Conservation (phyloP, 306 rosid species). For the Notholithocarpus densiflorus region DNA sequence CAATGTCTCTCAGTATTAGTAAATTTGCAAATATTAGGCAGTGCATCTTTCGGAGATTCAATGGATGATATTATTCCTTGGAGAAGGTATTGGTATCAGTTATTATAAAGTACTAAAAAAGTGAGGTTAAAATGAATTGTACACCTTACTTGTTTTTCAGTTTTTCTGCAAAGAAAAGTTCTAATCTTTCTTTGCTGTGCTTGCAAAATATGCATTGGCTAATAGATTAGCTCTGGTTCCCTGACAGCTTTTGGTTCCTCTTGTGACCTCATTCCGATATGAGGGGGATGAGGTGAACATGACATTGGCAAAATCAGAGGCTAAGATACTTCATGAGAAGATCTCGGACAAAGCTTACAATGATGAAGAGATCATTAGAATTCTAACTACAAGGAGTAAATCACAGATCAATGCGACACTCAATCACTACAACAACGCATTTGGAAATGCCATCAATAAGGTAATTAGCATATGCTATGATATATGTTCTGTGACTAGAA, state of each 20-base stretch:
- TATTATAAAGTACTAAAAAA: neutral
- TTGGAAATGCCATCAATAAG: conserved; percentile 70
- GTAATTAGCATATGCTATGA: conserved; percentile 32
- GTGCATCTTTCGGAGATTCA: neutral
- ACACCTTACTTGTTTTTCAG: neutral
- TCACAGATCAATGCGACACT: conserved; percentile 68
- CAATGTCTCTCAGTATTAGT: neutral
- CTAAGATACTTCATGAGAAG: conserved; percentile 67
- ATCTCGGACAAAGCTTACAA: conserved; percentile 53
- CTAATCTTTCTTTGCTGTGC: neutral
- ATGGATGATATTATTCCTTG: neutral
- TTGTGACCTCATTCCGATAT: conserved; percentile 59
- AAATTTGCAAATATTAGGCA: neutral
- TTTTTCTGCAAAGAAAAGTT: neutral
- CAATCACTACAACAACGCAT: conserved; percentile 64
- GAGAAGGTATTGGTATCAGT: neutral
- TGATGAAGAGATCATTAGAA: conserved; percentile 64
- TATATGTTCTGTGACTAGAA: neutral
- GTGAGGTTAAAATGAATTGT: neutral
- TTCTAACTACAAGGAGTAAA: conserved; percentile 71
- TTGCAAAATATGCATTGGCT: neutral
- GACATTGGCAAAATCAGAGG: conserved; percentile 66
- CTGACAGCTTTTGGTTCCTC: conserved; percentile 77
- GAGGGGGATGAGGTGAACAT: conserved; percentile 80
- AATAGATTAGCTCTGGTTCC: neutral